Evolutionary conservation across 2,329 filamentous ascomycete species (phyloP).

Genomic region (Pyricularia grisea): DNA sequence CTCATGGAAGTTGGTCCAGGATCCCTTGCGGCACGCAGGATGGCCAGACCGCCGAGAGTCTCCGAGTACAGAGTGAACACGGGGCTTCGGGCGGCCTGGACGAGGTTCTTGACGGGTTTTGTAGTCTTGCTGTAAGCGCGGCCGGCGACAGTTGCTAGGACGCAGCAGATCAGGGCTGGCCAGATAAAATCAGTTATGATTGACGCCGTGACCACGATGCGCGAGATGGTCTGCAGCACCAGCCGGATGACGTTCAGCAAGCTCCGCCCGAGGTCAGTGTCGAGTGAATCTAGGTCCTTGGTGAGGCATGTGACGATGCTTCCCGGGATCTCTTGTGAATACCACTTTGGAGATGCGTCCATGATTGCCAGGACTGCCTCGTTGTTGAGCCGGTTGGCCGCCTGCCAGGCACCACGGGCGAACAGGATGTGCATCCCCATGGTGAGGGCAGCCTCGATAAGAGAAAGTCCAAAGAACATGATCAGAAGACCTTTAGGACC

Average conservation of each 20-base stretch:
- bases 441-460: conserved; percentile 33
- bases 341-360: conserved; percentile 46
- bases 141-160: conserved; percentile 26
- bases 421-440: not conserved
- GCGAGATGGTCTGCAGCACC: conserved; percentile 11
- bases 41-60: conserved; percentile 19
- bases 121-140: conserved; percentile 36
- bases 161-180: conserved; percentile 27
- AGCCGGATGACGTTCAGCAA: conserved; percentile 9
- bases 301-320: conserved; percentile 94
- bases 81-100: conserved; percentile 34
- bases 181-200: conserved; percentile 34
- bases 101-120: conserved; percentile 29
- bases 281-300: conserved; percentile 82
- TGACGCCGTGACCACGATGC: conserved; percentile 28
- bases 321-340: conserved; percentile 57
- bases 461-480: conserved; percentile 31
- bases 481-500: conserved; percentile 25
- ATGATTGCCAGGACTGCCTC: conserved; percentile 42
- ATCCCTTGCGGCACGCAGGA: conserved; percentile 49
- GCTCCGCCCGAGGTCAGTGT: conserved; percentile 67
- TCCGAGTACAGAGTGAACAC: conserved; percentile 45
- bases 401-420: conserved; percentile 39
- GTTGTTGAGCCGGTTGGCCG: conserved; percentile 41
- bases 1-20: conserved; percentile 17